Percentiles rank a stretch among this genome's conserved stretches.
Conservation (phyloP, 495 filamentous ascomycete genomes). For the Delitschia confertaspora region DNA sequence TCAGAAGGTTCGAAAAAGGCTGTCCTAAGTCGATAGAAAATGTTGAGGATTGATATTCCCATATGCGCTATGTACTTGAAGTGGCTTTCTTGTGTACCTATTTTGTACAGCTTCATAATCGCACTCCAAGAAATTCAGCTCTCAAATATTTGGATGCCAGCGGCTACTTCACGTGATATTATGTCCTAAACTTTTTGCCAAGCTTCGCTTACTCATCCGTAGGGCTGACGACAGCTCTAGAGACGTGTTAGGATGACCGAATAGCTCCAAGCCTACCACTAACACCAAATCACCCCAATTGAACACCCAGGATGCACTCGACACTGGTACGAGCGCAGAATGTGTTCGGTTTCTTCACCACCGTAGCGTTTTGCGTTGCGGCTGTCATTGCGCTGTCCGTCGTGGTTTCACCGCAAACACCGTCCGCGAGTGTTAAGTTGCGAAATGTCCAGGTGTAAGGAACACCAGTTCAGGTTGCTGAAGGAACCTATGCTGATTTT, state of each 20-base stretch:
- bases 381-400: slow-evolving; percentile 70
- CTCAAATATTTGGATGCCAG: no score
- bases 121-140: no score
- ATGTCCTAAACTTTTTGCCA: no score
- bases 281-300: neutral
- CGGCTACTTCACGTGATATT: no score
- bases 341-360: slow-evolving; percentile 96
- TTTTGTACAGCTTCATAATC: no score
- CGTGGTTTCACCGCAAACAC: slow-evolving; percentile 59
- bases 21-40: no score
- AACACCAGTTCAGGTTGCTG: no score
- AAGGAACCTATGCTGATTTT: no score
- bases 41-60: no score
- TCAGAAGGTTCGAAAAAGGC: no score
- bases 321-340: slow-evolving; percentile 74
- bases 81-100: no score
- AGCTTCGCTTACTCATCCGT: neutral
- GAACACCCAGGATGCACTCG: slow-evolving; percentile 66
- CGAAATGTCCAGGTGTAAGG: slow-evolving; percentile 84
- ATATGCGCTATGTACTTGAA: no score
- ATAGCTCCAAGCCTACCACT: neutral
- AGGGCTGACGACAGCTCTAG: slow-evolving; percentile 13
- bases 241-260: slow-evolving; percentile 18
- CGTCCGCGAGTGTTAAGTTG: slow-evolving; percentile 54
- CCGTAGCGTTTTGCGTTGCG: slow-evolving; percentile 75